These are phyloP conservation scores for Brassica carinata DNA, from an alignment of 345 rosid species.

Conservation along the genomic window DNA sequence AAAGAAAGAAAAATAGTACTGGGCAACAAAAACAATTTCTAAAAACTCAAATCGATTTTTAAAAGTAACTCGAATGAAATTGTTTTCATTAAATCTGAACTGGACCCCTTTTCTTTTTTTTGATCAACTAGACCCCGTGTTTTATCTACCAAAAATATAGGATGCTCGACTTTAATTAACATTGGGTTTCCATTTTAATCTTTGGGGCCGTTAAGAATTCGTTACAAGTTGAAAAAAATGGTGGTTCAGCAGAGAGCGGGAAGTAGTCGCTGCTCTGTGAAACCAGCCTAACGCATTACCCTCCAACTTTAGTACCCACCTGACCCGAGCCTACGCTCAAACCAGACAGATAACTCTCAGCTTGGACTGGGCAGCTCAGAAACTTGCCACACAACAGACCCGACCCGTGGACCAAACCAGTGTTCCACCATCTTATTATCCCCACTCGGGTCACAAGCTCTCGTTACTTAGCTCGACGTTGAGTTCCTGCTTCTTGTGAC, in stretches of 20 bases:
- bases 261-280: conserved; percentile 33
- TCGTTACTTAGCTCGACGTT: conserved; percentile 15
- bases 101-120: no score
- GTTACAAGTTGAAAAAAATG: no score
- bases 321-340: background rate
- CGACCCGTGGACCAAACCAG: background rate
- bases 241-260: conserved; percentile 16
- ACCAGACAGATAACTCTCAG: background rate
- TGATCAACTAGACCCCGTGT: no score
- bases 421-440: conserved; percentile 14
- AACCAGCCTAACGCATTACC: conserved; percentile 30
- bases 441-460: conserved; percentile 32
- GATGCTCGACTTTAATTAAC: no score
- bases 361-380: conserved; percentile 30
- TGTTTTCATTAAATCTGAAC: no score
- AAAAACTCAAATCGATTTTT: no score
- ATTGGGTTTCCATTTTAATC: no score
- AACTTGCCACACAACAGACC: background rate
- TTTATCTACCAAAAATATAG: no score
- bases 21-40: no score
- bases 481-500: fast-evolving
- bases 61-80: no score
- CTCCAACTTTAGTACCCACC: background rate
- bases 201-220: no score
- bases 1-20: no score